A percentile compares a stretch with the other conserved stretches of the same genome.
Conservation (phyloP, 2,329 filamentous ascomycete genomes). For the Colletotrichum chrysophilum region DNA sequence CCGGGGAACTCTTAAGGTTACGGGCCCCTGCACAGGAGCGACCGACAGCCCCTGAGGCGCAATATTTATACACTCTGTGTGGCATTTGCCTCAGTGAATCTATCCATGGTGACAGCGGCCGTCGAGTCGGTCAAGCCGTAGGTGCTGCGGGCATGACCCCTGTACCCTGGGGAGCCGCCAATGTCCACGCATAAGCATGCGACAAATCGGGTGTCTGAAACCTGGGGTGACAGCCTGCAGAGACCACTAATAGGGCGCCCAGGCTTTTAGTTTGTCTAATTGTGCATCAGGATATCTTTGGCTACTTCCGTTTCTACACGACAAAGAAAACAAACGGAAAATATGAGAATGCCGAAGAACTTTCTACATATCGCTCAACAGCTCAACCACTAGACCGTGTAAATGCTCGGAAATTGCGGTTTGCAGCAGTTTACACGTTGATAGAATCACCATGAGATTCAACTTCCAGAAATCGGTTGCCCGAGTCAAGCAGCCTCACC, state of each 20-base stretch:
- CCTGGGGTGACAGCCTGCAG: not conserved
- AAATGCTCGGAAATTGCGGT: not conserved
- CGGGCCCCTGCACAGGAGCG: not conserved
- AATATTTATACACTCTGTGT: not conserved
- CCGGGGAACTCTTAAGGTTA: not conserved
- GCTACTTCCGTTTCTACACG: not conserved
- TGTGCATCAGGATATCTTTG: not conserved
- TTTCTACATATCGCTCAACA: not conserved
- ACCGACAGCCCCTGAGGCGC: not conserved
- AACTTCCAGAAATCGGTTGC: not conserved
- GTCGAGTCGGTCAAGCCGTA: not conserved
- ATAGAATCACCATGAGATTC: not conserved
- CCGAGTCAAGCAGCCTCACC: not conserved
- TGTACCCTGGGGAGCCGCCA: not conserved
- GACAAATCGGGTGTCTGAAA: not conserved
- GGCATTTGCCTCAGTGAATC: not conserved
- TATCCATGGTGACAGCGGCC: not conserved
- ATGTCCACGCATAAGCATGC: not conserved
- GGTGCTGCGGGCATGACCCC: not conserved
- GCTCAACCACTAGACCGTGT: not conserved
- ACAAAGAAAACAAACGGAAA: not conserved
- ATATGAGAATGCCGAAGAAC: not conserved
- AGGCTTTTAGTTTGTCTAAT: not conserved
- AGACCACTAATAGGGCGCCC: not conserved
- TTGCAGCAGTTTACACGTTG: not conserved